phyloP scores from a whole-genome alignment of 208 protist genomes.

The Trichomonas vaginalis region DNA sequence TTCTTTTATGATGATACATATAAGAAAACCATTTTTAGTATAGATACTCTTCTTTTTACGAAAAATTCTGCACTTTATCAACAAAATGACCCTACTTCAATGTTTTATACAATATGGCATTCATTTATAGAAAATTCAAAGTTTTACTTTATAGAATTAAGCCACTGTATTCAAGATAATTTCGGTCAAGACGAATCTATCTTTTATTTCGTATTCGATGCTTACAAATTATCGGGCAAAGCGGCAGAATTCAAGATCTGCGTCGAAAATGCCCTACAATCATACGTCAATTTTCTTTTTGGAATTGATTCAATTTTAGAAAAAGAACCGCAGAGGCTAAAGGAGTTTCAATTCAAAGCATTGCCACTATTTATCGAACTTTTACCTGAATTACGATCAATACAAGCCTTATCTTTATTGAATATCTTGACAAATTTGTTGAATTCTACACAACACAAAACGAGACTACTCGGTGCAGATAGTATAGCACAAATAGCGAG shows the following conservation, averaged over 20 bases:
- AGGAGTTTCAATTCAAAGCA: neutral
- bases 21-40: neutral
- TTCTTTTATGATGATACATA: neutral
- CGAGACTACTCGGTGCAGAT: neutral
- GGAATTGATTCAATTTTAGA: neutral
- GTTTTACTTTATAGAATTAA: neutral
- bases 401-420: neutral
- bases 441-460: neutral
- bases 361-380: neutral
- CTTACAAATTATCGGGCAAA: neutral
- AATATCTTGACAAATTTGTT: neutral
- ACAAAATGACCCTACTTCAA: neutral
- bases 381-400: neutral
- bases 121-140: neutral
- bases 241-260: neutral
- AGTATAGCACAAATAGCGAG: neutral
- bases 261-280: neutral
- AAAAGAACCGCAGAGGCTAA: neutral
- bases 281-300: neutral
- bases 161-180: neutral
- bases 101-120: neutral
- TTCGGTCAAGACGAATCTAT: neutral
- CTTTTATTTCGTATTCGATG: neutral
- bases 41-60: neutral
- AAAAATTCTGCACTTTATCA: neutral